These are phyloP conservation scores for Pouteria glomerata DNA, from an alignment of 148 eudicot species.

Conservation along the genomic window DNA sequence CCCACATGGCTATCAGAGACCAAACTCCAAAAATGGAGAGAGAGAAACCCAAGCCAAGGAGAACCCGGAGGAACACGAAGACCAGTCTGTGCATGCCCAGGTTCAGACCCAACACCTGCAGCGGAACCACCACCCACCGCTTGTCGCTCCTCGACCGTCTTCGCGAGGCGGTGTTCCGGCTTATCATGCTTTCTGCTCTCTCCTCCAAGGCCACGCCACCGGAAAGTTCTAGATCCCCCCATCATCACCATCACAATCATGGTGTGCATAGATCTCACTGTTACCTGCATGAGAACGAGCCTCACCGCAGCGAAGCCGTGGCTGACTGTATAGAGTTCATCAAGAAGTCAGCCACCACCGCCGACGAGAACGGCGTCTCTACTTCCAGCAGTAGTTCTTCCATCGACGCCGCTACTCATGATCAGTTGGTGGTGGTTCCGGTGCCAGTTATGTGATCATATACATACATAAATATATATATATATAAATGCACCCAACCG, in stretches of 20 bases:
- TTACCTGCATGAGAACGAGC: slow-evolving; percentile 21
- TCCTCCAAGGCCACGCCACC: slow-evolving; percentile 40
- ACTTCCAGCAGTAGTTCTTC: neutral
- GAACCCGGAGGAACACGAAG: slow-evolving; percentile 25
- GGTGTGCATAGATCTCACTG: slow-evolving; percentile 20
- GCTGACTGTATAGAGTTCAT: slow-evolving; percentile 79
- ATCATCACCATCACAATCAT: neutral
- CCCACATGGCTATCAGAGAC: slow-evolving; percentile 7
- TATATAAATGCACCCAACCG: no score
- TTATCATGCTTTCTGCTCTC: slow-evolving; percentile 65
- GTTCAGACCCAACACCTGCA: slow-evolving; percentile 11
- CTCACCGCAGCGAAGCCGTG: slow-evolving; percentile 56
- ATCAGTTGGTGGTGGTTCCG: slow-evolving; percentile 14
- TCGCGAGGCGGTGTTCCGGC: slow-evolving; percentile 56
- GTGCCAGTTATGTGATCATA: slow-evolving; percentile 32
- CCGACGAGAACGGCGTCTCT: slow-evolving; percentile 14
- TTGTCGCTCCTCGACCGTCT: slow-evolving; percentile 50
- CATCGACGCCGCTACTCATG: neutral
- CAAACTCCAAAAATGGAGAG: neutral
- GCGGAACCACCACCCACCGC: slow-evolving; percentile 17
- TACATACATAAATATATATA: no score
- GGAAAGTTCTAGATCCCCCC: no score
- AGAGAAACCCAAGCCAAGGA: neutral
- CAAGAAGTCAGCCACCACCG: slow-evolving; percentile 33
- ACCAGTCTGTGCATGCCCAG: slow-evolving; percentile 52